A percentile compares a stretch with the other conserved stretches of the same genome.
Conservation (phyloP, 192 early-diverging fungal genomes). For the Coemansia sp. region DNA sequence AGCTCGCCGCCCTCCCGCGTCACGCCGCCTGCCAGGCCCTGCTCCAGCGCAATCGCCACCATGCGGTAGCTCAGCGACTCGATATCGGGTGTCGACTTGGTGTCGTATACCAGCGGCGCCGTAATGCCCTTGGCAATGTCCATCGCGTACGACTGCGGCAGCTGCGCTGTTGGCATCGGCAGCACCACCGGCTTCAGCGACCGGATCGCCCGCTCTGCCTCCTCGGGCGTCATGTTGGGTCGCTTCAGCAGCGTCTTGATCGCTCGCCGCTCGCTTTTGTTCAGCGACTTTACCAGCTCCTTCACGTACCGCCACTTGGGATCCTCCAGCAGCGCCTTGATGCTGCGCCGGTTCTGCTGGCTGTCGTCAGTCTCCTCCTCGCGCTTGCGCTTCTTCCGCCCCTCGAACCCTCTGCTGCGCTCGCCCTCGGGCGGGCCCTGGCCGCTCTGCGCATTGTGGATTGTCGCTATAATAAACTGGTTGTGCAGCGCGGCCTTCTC, state of each 20-base stretch:
- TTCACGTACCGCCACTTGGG: constrained; percentile 61
- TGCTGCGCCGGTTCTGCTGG: constrained; percentile 52
- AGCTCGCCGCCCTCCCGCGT: constrained; percentile 60
- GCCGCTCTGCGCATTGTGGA: constrained; percentile 72
- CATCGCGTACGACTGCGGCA: constrained; percentile 53
- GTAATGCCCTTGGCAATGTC: constrained; percentile 69
- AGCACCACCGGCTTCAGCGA: constrained; percentile 51
- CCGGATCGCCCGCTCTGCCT: constrained; percentile 32
- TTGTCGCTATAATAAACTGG: constrained; percentile 72
- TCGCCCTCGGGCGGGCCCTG: constrained; percentile 63
- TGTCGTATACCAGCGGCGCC: constrained; percentile 65
- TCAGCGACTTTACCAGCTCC: constrained; percentile 66
- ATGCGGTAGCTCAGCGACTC: constrained; percentile 64
- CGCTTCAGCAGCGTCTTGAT: constrained; percentile 62
- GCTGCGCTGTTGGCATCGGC: constrained; percentile 51
- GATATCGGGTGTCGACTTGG: constrained; percentile 63
- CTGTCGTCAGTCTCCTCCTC: constrained; percentile 22
- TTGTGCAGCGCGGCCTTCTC: constrained; percentile 63
- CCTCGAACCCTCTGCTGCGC: constrained; percentile 57
- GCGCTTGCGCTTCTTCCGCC: constrained; percentile 34
- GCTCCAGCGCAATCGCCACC: constrained; percentile 66
- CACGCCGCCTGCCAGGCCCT: constrained; percentile 65
- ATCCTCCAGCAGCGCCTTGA: constrained; percentile 54
- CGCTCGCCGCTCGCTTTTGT: constrained; percentile 63
- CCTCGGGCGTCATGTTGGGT: constrained; percentile 40